Percentiles rank a stretch among this genome's conserved stretches.
phyloP scores from a whole-genome alignment of 2,329 filamentous ascomycete genomes.

The Aspergillus sp. region DNA sequence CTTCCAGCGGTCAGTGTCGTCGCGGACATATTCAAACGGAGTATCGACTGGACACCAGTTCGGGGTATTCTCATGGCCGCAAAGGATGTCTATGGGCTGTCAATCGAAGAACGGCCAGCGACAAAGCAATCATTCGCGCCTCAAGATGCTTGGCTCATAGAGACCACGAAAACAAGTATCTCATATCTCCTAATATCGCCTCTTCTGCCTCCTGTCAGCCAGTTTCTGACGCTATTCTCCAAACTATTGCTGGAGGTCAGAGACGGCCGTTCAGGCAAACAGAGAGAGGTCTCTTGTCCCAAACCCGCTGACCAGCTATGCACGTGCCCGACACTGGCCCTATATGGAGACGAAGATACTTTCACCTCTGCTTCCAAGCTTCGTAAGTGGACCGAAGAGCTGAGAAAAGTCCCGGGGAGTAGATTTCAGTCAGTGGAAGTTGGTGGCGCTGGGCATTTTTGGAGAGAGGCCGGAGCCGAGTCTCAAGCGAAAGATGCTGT shows the following conservation, averaged over 20 bases:
- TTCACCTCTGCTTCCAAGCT: conserved; percentile 69
- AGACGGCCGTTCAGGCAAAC: conserved; percentile 25
- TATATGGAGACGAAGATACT: conserved; percentile 73
- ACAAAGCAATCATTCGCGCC: background rate
- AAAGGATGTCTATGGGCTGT: conserved; percentile 63
- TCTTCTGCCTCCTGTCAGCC: conserved; percentile 54
- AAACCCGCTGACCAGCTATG: conserved; percentile 57
- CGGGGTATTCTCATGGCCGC: conserved; percentile 71
- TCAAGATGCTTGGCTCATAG: conserved; percentile 8
- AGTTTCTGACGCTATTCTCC: conserved; percentile 63
- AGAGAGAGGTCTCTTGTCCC: conserved; percentile 27
- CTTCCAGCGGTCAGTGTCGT: conserved; percentile 63
- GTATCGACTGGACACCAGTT: conserved; percentile 56
- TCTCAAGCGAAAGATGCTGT: conserved; percentile 39
- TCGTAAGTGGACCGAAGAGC: conserved; percentile 61
- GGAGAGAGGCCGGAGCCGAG: conserved; percentile 56
- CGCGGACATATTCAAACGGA: conserved; percentile 57
- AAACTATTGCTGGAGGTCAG: conserved; percentile 36
- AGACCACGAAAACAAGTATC: conserved; percentile 25
- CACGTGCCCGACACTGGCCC: conserved; percentile 60
- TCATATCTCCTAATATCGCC: conserved; percentile 66
- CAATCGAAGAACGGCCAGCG: conserved; percentile 48
- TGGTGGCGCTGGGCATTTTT: conserved; percentile 61
- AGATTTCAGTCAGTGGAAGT: conserved; percentile 52
- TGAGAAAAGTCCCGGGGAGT: conserved; percentile 48